Base-by-base conservation (phyloP, 148 eudicot species). In the Camellia sinensis region DNA sequence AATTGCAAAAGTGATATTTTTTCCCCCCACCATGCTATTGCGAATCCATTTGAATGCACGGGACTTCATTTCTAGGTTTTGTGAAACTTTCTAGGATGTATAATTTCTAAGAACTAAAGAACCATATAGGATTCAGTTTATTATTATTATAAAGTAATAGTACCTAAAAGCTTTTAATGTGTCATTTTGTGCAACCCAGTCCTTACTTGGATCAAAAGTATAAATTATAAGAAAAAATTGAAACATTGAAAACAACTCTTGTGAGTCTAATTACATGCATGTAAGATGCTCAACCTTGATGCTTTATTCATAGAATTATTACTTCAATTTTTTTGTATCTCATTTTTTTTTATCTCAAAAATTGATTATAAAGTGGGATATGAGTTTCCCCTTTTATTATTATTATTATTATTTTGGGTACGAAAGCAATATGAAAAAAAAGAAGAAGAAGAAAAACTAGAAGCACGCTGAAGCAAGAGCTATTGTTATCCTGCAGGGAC, bases 401-500 rank as follows among this genome's bases (percentile, higher is more conserved):
- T 52, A 7, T 50, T 5, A 3, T 29, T 29, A 29, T 29, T 29
- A 29, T 29, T 29, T 29, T 29, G 37, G 37, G 37, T 29, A 29
- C 37, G 37, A 29, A 29, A 29, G 37, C 37, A 13, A 18, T 0
- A 17, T 0, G 64, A 19, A 18, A 60, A 60, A 72, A 14, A 22
- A 56, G 40, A 1, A 12, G 22, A 74, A 13, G n/a, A 67, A 15
- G 37, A 29, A 29, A 29, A 29, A 29, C 37, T 29, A 29, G 37
- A 46, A 6, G 29, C 53, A 57, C 17, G 44, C 6, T 21, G 3
- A 70, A 70, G 56, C 74, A 18, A 2, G 22, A 40, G 65, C 11
- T 74, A 17, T 74, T 40, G 48, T n/a, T 53, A 29, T 73, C 76
- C 76, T 53, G 76, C 46, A 19, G 17, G 50, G 46, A 57, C n/a